Conservation (phyloP, 768 basidiomycete species). For the Mycena chlorophos region DNA sequence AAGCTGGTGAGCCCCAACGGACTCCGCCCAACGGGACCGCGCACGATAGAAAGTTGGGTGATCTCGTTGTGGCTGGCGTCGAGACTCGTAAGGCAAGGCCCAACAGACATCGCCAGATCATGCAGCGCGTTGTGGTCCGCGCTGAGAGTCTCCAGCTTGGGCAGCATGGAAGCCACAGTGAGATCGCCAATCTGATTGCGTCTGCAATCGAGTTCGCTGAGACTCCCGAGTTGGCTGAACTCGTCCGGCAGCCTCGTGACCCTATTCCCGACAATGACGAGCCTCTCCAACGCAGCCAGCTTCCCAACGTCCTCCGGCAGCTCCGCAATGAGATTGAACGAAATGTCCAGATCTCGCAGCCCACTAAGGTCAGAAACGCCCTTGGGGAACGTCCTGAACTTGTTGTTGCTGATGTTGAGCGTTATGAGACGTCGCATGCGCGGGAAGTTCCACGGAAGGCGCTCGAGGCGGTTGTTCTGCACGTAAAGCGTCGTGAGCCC, state of each 20-base stretch:
- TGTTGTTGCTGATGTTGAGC: slow-evolving; percentile 96
- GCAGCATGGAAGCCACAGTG: slow-evolving; percentile 64
- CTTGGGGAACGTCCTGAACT: slow-evolving; percentile 72
- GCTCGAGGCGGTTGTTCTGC: slow-evolving; percentile 90
- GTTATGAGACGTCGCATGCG: slow-evolving; percentile 67
- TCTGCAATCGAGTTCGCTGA: slow-evolving; percentile 79
- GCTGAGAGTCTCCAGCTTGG: slow-evolving; percentile 62
- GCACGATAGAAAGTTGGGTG: slow-evolving; percentile 68
- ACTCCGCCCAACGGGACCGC: slow-evolving; percentile 43
- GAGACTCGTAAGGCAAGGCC: slow-evolving; percentile 62
- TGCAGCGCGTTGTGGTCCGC: slow-evolving; percentile 86
- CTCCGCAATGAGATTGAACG: slow-evolving; percentile 86
- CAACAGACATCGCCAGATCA: slow-evolving; percentile 75
- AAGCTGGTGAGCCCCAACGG: slow-evolving; percentile 69
- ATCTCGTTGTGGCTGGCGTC: slow-evolving; percentile 89
- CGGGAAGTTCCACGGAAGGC: slow-evolving; percentile 83
- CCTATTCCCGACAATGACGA: slow-evolving; percentile 86
- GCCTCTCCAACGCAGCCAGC: slow-evolving; percentile 63
- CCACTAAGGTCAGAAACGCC: slow-evolving; percentile 71
- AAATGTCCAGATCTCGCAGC: slow-evolving; percentile 88
- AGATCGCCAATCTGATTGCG: slow-evolving; percentile 83
- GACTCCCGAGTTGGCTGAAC: slow-evolving; percentile 52
- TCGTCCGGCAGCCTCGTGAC: slow-evolving; percentile 70
- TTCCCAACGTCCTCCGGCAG: slow-evolving; percentile 80
- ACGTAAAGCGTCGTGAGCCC: slow-evolving; percentile 68